Base-by-base conservation (phyloP, 495 filamentous ascomycete species). In the Pseudotulostoma volvatum region DNA sequence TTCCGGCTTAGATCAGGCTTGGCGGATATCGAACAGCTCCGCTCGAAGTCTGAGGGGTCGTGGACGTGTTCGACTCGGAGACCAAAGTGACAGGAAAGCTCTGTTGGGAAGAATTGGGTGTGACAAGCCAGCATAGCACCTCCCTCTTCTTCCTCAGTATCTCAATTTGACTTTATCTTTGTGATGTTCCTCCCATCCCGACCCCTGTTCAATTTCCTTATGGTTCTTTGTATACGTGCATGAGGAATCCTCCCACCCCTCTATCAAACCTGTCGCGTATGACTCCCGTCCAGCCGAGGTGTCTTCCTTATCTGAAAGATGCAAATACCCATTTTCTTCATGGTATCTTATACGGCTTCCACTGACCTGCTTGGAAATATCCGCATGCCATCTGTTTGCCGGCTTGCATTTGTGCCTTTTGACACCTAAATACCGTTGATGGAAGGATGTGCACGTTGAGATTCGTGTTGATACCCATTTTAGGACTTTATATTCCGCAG, bases 71-170 rank as follows among this genome's bases (percentile, higher is more conserved):
- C 77, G 68, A 40, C 59, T 81, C 39, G 67, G 71, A 5, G 74
- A 77, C 31, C 77, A 79, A 52, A 80, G 75, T 46, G 78, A 82
- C 45, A 67, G 75, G 33, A 82, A 82, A 57, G 78, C 80, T 48
- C 58, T 84, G 38, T 59, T 84, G 20, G 77, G 76, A 18, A 61
- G 79, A 23, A 84, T 84, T 45, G 79, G 79, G 37, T 84, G 79
- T 52, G 79, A 84, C 54, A 82, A 81, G 47, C 59, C 63, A 16
- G 61, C 60, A 28, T 28, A 28, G 11, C 23, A 28, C 11, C 23
- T 11, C 5, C 5, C 23, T 28, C 11, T 28, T 11, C 5, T 28
- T 5, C 23, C 11, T 11, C 11, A 5, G 23, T 28, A 11, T 28
- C 5, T 5, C 11, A 5, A 5, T 11, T 11, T 28, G 5, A 11